Conservation (phyloP, 345 rosid genomes). For the Aurinia saxatilis region DNA sequence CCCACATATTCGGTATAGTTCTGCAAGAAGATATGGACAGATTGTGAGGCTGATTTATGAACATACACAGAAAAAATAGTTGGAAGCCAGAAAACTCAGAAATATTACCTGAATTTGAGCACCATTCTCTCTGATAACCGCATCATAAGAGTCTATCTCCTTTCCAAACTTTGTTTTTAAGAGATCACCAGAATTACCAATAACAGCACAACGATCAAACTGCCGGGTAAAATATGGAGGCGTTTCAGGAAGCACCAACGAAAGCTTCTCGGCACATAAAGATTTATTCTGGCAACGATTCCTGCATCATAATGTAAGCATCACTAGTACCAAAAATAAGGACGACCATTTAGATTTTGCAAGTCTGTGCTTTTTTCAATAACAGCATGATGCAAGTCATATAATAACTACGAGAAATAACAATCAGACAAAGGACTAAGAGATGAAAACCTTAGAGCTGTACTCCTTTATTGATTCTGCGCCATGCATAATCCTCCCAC, state of each 20-base stretch:
- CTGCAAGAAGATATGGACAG: slow-evolving; percentile 27
- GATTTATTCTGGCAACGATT: too few relatives aligned
- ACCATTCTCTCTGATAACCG: slow-evolving; percentile 76
- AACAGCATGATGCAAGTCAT: too few relatives aligned
- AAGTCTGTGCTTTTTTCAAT: slow-evolving; percentile 24
- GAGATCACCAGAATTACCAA: slow-evolving; percentile 96
- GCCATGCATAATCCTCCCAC: slow-evolving; percentile 99
- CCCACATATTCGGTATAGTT: slow-evolving; percentile 57
- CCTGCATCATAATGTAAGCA: too few relatives aligned
- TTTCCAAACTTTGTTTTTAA: slow-evolving; percentile 78
- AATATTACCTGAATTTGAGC: slow-evolving; percentile 57
- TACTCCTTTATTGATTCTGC: slow-evolving; percentile 82
- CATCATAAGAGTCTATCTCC: slow-evolving; percentile 88
- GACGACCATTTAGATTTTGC: slow-evolving; percentile 47
- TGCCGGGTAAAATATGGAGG: slow-evolving; percentile 78
- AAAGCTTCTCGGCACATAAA: too few relatives aligned
- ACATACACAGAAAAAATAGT: not conserved
- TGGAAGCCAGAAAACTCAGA: not conserved
- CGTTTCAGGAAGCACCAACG: slow-evolving; percentile 32
- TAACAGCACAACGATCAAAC: slow-evolving; percentile 86
- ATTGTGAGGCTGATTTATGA: too few relatives aligned
- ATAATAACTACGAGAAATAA: not conserved
- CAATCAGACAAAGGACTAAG: too few relatives aligned
- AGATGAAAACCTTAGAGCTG: slow-evolving; percentile 51
- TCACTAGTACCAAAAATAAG: too few relatives aligned